A percentile compares a stretch with the other conserved stretches of the same genome.
phyloP scores from a whole-genome alignment of 768 basidiomycete genomes.

The Hericium coralloides region DNA sequence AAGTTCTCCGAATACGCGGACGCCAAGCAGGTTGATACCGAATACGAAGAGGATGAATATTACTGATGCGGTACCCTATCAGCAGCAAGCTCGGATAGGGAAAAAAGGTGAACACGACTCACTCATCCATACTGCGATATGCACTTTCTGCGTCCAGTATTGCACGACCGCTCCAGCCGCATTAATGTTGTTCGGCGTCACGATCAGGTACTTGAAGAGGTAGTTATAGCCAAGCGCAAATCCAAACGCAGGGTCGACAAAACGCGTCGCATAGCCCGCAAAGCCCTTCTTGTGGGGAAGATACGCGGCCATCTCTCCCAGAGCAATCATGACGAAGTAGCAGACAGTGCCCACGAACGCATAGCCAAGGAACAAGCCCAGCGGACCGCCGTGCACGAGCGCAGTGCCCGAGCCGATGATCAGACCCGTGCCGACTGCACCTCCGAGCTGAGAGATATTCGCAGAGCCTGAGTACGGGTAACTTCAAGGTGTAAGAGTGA shows the following conservation, averaged over 20 bases:
- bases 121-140: slow-evolving; percentile 53
- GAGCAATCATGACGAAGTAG: slow-evolving; percentile 49
- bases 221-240: slow-evolving; percentile 64
- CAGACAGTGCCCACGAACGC: slow-evolving; percentile 46
- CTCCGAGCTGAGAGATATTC: slow-evolving; percentile 19
- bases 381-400: slow-evolving; percentile 43
- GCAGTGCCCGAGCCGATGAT: slow-evolving; percentile 45
- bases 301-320: slow-evolving; percentile 30
- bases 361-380: slow-evolving; percentile 35
- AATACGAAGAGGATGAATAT: slow-evolving; percentile 54
- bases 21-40: slow-evolving; percentile 48
- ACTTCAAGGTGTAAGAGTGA: neutral
- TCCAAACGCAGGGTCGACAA: slow-evolving; percentile 59
- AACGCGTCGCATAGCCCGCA: slow-evolving; percentile 51
- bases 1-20: slow-evolving; percentile 63
- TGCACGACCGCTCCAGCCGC: slow-evolving; percentile 40
- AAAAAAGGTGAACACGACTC: slow-evolving; percentile 6
- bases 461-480: neutral
- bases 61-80: slow-evolving; percentile 22
- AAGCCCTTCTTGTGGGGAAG: slow-evolving; percentile 53
- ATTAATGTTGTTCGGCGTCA: slow-evolving; percentile 59
- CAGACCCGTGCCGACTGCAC: slow-evolving; percentile 25
- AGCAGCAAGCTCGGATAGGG: neutral
- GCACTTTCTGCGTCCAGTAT: slow-evolving; percentile 26
- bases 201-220: slow-evolving; percentile 38